Evolutionary conservation across 768 basidiomycete genomes (phyloP), one percentile per base, ranked within the genome.

Genomic region (Dacryopinax primogenitus): DNA sequence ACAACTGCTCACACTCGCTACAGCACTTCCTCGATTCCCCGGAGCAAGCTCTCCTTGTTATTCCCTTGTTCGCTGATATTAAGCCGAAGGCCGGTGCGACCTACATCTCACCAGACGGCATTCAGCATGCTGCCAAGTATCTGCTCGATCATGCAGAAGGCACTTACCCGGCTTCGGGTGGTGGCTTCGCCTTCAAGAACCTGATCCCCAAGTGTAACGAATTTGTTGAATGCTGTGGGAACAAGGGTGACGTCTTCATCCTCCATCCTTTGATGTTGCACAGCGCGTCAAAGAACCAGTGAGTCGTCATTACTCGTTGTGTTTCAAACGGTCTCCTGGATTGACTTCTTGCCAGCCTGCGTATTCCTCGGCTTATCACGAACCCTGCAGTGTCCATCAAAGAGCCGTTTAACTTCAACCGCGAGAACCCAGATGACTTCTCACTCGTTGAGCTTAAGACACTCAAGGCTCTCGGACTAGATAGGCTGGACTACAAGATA

Each of bases 11-110:
- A 21, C 58, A 64, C 36, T 47, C 62, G 21, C 58, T 67, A 34
- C 32, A 62, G 28, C 66, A 72, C 63, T 86, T 79, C 70, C 79
- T 86, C 63, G 84, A 85, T 70, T 85, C 84, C 23, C 83, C 82
- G 2, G 84, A 86, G 71, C 84, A 85, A 73, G 84, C 79, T 3
- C 75, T 85, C 33, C 78, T 85, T 63, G 83, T 84, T 23, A 84
- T 84, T 64, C 84, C 84, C 1, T 76, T 86, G 61, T 86, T 80
- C 71, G 79, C 82, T 32, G 79, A 84, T 63, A 84, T 86, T 72
- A 68, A 73, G 44, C 78, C 79, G 6, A 71, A 76, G 21, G 84
- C 82, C 13, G 85, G 84, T 32, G 84, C 79, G 1, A 86, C 84
- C 1, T 81, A 79, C 75, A 84, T 86, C 67, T 80, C 77, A 21